Evolutionary conservation across 2,329 filamentous ascomycete genomes (phyloP), one percentile per base, ranked within the genome.

Genomic region (Rhynchosporium agropyri): DNA sequence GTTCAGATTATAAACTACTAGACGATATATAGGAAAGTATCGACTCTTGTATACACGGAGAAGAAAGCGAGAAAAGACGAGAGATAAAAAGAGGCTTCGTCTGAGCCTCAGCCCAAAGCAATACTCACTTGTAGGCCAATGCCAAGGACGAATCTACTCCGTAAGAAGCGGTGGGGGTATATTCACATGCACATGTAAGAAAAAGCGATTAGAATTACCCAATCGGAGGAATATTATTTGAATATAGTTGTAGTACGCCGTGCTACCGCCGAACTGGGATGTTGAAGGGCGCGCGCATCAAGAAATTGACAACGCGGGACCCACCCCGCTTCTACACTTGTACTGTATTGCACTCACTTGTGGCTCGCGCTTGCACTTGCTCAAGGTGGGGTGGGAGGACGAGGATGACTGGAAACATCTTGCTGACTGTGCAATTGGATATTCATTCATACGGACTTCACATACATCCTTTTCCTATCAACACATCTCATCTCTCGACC

Each of bases 241-340:
- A 20, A 20, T 20, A 20, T 20, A 20, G 20, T 20, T 20, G 20
- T 20, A 20, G 20, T 20, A 26, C 54, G 61, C 46, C 51, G 58
- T 65, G 58, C 63, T 67, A 60, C 43, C 29, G 54, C 66, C 45
- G 28, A 65, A 63, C 57, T 49, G 64, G 56, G 68, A 68, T 64
- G 63, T 10, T 45, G 65, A 69, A 70, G 68, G 69, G 68, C 68
- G 69, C 60, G 65, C 57, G 62, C 56, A 66, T 69, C 67, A 68
- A 67, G 58, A 50, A 62, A 58, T 20, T 67, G 65, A 60, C 66
- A 67, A 60, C 29, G 51, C 51, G 36, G 51, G 28, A 15, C 51
- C 48, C 29, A 29, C 13, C 45, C 45, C 20, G 20, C 20, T 20
- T 20, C 20, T 20, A 20, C 20, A 20, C 20, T 20, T 20, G 20